Percentiles rank a stretch among this genome's conserved stretches.
These are phyloP conservation scores for Aspergillus brasiliensis DNA, from an alignment of 2,329 filamentous ascomycete species.

Conservation along the genomic window DNA sequence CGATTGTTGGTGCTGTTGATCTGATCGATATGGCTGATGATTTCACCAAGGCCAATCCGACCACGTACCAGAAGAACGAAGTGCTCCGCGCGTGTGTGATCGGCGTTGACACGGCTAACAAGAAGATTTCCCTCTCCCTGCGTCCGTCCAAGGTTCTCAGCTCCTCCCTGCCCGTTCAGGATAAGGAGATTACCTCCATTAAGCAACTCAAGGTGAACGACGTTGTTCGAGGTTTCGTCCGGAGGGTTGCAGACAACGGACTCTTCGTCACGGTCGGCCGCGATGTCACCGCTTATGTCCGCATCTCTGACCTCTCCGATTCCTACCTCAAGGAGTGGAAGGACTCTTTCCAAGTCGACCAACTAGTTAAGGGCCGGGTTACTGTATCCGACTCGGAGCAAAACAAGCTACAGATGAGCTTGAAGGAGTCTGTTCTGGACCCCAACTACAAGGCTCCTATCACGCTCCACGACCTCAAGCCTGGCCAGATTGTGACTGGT, in stretches of 20 bases:
- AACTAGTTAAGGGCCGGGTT: slow-evolving; percentile 86
- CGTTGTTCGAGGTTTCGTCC: slow-evolving; percentile 86
- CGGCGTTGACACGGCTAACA: slow-evolving; percentile 78
- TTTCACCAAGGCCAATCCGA: slow-evolving; percentile 76
- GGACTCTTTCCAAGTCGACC: slow-evolving; percentile 79
- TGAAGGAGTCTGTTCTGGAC: slow-evolving; percentile 83
- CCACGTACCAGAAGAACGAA: slow-evolving; percentile 78
- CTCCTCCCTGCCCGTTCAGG: slow-evolving; percentile 77
- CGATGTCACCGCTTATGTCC: slow-evolving; percentile 77
- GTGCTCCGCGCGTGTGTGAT: slow-evolving; percentile 85
- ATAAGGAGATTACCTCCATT: slow-evolving; percentile 73
- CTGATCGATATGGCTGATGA: slow-evolving; percentile 84
- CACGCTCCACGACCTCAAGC: slow-evolving; percentile 74
- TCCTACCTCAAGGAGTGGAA: slow-evolving; percentile 95
- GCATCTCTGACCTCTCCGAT: slow-evolving; percentile 87
- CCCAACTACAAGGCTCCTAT: slow-evolving; percentile 73
- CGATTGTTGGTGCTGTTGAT: slow-evolving; percentile 75
- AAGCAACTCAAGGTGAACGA: slow-evolving; percentile 76
- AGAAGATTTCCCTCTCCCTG: slow-evolving; percentile 77
- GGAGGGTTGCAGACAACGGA: slow-evolving; percentile 84
- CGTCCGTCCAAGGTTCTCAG: slow-evolving; percentile 87
- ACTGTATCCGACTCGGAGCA: slow-evolving; percentile 68
- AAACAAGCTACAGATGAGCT: slow-evolving; percentile 77
- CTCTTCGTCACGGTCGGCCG: slow-evolving; percentile 84
- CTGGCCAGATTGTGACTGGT: slow-evolving; percentile 81